phyloP scores from a whole-genome alignment of 202 grass and related monocot genomes.

The Bolboschoenoplectus hybrid region DNA sequence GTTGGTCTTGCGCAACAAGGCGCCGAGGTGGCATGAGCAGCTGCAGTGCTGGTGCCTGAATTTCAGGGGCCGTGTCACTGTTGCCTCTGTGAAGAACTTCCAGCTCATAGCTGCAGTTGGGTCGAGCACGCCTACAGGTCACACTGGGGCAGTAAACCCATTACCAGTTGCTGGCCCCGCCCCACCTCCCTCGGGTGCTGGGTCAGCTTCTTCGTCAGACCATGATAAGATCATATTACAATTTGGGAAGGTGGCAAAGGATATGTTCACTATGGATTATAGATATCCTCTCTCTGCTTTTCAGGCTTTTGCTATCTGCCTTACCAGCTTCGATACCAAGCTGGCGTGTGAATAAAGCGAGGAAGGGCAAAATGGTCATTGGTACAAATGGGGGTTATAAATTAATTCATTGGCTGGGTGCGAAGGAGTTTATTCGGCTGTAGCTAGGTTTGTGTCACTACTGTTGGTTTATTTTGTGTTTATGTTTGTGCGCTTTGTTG shows the following conservation, averaged over 20 bases:
- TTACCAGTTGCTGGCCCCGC: slow-evolving; percentile 34
- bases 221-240: slow-evolving; percentile 82
- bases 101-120: slow-evolving; percentile 64
- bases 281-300: slow-evolving; percentile 89
- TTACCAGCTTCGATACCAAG: slow-evolving; percentile 97
- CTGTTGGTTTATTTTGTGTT: slow-evolving; percentile 21
- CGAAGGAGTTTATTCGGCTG: background rate
- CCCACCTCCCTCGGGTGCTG: slow-evolving; percentile 20
- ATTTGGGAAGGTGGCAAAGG: slow-evolving; percentile 87
- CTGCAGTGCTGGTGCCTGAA: slow-evolving; percentile 98
- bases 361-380: background rate
- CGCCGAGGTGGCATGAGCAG: slow-evolving; percentile 85
- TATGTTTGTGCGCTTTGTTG: slow-evolving; percentile 35
- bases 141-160: slow-evolving; percentile 28
- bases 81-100: slow-evolving; percentile 96
- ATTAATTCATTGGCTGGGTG: slow-evolving; percentile 14
- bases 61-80: slow-evolving; percentile 77
- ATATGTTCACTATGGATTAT: slow-evolving; percentile 95
- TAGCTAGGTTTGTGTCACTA: slow-evolving; percentile 14
- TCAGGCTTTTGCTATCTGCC: slow-evolving; percentile 94
- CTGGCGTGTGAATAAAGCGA: slow-evolving; percentile 82
- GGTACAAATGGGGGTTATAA: background rate
- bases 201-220: slow-evolving; percentile 40
- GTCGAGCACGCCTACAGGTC: slow-evolving; percentile 27
- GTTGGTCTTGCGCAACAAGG: slow-evolving; percentile 76